Percentiles rank a stretch among this genome's conserved stretches.
These are phyloP conservation scores for Fragosphaeria purpurea DNA, from an alignment of 2,329 filamentous ascomycete genomes.

Conservation along the genomic window DNA sequence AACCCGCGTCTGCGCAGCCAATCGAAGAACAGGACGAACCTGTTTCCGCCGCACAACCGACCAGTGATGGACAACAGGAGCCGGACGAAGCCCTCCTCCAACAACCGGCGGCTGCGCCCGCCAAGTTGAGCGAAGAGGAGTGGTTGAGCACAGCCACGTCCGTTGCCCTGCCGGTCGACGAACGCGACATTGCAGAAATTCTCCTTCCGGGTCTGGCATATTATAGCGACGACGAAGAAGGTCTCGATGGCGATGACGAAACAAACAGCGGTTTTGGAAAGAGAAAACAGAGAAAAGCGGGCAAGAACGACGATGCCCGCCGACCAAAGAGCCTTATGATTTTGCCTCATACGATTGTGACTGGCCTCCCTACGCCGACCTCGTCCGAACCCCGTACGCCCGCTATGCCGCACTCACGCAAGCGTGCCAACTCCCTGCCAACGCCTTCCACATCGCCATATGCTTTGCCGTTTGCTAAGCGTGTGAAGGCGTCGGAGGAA, in stretches of 20 bases:
- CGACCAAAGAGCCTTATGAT: conserved; percentile 40
- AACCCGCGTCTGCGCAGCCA: conserved; percentile 7
- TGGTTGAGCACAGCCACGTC: conserved; percentile 37
- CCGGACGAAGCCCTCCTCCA: not conserved
- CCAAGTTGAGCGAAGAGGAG: conserved; percentile 24
- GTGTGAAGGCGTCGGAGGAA: conserved; percentile 4
- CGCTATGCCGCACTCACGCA: conserved; percentile 18
- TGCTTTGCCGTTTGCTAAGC: conserved; percentile 11
- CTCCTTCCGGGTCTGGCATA: conserved; percentile 61
- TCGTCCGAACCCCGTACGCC: conserved; percentile 26
- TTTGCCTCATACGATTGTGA: conserved; percentile 17
- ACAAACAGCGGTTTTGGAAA: too few relatives aligned
- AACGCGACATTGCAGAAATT: conserved; percentile 68
- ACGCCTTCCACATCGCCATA: conserved; percentile 23
- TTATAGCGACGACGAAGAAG: conserved; percentile 57
- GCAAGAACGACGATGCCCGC: conserved; percentile 11
- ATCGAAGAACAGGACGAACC: conserved; percentile 18
- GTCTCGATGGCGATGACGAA: conserved; percentile 36
- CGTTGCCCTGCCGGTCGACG: conserved; percentile 58
- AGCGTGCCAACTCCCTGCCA: conserved; percentile 41
- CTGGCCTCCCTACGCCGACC: conserved; percentile 23
- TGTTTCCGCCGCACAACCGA: not conserved
- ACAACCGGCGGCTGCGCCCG: not conserved
- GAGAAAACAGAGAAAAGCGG: conserved; percentile 8
- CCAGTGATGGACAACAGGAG: conserved; percentile 1